Conservation (phyloP, 2,329 filamentous ascomycete genomes). For the Phaeosphaeria sp. region DNA sequence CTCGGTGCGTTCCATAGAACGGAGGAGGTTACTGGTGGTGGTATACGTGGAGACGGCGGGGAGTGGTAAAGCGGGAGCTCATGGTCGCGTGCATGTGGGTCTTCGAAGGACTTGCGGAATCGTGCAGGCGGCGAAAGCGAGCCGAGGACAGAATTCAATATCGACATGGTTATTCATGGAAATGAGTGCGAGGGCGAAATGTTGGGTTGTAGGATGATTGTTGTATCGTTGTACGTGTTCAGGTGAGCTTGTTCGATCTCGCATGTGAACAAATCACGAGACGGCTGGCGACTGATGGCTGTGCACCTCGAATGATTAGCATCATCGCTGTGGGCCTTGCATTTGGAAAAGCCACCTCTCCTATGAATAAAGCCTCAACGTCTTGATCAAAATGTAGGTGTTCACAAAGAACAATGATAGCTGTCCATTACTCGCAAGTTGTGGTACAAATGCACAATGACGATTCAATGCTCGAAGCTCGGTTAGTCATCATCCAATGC, state of each 20-base stretch:
- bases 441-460: background rate
- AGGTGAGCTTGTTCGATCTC: constrained; percentile 25
- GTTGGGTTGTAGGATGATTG: background rate
- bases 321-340: background rate
- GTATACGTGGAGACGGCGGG: constrained; percentile 41
- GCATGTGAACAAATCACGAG: constrained; percentile 42
- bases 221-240: constrained; percentile 19
- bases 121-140: constrained; percentile 43
- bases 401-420: background rate
- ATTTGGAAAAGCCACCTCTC: too few relatives aligned
- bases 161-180: constrained; percentile 31
- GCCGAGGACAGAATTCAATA: constrained; percentile 46
- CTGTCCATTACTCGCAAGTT: background rate
- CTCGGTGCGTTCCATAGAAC: constrained; percentile 40
- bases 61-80: constrained; percentile 44
- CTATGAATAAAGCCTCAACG: too few relatives aligned
- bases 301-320: background rate
- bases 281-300: constrained; percentile 2
- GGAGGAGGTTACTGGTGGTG: constrained; percentile 42
- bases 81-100: constrained; percentile 42
- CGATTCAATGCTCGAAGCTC: constrained; percentile 10
- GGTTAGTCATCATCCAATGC: constrained; percentile 28
- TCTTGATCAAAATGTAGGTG: background rate
- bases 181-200: background rate
- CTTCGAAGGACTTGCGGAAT: constrained; percentile 45